Evolutionary conservation across 1,284 basidiomycete species (phyloP), one percentile per base, ranked within the genome.

Genomic region (Omphalotus olearius): DNA sequence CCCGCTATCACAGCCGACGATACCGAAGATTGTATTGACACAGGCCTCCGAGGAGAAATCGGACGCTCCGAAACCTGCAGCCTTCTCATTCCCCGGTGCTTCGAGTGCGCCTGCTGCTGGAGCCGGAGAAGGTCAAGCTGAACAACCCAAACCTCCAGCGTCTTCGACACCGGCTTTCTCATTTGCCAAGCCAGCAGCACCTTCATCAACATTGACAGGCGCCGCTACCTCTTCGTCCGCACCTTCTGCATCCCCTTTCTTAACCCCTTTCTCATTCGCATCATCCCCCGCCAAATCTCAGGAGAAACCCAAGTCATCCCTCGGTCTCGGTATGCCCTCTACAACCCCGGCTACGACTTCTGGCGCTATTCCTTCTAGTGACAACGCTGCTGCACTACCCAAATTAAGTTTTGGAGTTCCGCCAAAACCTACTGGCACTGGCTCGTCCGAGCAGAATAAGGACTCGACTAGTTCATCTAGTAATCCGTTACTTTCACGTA

Each of bases 151-250:
- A 47, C 51, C 45, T 18, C 53, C 60, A 37, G 55, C 66, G 46
- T 41, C 57, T 16, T 35, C 58, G 41, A 47, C 18, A 11, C 43
- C 51, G 41, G 50, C 54, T 14, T 60, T 64, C 50, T 59, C 57
- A n/a, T 62, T 63, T 40, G 33, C 52, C 52, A 67, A 63, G 53
- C 35, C 58, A 23, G 37, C 51, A 14, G 23, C 55, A n/a, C 33
- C 42, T n/a, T 10, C 30, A 33, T 13, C 30, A 2, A 9, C 50
- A 17, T 23, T 54, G 53, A 26, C 51, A 47, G 44, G 52, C 56
- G 39, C 38, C 16, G 4, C 59, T 28, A 47, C 57, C 49, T 41
- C 60, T 47, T n/a, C 46, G 17, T 26, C 59, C n/a, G 47, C 45
- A 16, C 30, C 59, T 40, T 20, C 53, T 46, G 36, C 58, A 39